phyloP scores from a whole-genome alignment of 257 asterid species.

The Gentiana macrophylla region DNA sequence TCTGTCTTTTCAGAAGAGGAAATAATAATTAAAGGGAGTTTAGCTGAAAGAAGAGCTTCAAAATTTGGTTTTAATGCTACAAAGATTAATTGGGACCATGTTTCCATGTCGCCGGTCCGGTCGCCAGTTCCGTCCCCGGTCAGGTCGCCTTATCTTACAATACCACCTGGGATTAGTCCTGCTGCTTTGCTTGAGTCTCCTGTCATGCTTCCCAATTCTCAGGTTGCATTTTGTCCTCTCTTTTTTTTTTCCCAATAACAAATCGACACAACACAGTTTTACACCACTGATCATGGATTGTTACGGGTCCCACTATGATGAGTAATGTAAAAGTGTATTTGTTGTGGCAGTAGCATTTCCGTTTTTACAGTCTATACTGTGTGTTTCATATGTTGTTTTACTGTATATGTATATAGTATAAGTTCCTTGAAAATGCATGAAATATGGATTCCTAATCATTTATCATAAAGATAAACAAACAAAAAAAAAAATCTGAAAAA shows the following conservation, averaged over 20 bases:
- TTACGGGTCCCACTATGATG: too few species aligned
- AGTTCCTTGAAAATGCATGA: too few species aligned
- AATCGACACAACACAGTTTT: background rate
- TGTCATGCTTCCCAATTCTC: constrained; percentile 47
- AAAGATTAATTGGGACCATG: constrained; percentile 12
- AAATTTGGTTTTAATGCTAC: constrained; percentile 48
- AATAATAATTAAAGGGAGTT: constrained; percentile 15
- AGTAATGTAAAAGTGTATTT: background rate
- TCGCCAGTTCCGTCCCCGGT: background rate
- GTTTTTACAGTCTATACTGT: background rate
- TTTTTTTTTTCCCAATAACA: too few species aligned
- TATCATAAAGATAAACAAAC: too few species aligned
- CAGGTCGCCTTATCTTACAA: constrained; percentile 32
- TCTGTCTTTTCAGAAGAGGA: constrained; percentile 11
- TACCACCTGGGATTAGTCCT: constrained; percentile 64
- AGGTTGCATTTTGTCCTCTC: constrained; percentile 20
- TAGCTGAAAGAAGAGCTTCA: constrained; percentile 57
- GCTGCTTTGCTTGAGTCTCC: constrained; percentile 66
- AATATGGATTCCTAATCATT: too few species aligned
- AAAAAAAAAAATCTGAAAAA: too few species aligned
- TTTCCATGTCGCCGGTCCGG: background rate
- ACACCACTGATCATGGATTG: background rate
- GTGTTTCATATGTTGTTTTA: background rate
- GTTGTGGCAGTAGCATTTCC: background rate
- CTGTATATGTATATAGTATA: too few species aligned